Evolutionary conservation across 2,329 filamentous ascomycete species (phyloP), one percentile per base, ranked within the genome.

Genomic region (Drechslerella stenobrocha): DNA sequence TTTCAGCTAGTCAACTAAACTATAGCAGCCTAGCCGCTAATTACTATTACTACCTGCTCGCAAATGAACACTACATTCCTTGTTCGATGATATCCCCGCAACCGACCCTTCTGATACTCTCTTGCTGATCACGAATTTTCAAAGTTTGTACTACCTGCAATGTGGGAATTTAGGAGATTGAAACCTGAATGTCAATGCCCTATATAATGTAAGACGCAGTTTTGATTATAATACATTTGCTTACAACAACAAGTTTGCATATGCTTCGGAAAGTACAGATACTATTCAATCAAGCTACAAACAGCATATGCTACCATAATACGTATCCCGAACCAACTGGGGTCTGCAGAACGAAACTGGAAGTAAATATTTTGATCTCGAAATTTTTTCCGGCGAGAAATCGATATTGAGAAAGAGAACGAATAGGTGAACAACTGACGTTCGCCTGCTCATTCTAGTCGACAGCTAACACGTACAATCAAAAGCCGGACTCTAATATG

Each of bases 401-500:
- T 8, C 6, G 8, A n/a, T 22, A 4, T 32, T 13, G 30, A 23
- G n/a, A 24, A 9, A 46, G 6, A 20, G 7, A 22, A 3, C 24
- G 6, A 7, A 15, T 2, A 8, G 26, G 18, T n/a, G 5, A 34
- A 34, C 28, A 30, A 15, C 37, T 47, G 11, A 45, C 18, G 5
- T 47, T 26, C 1, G 18, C 15, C 18, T 9, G 2, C 20, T 23
- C 5, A 37, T 1, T 22, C 22, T 40, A 60, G 56, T 55, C 50
- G 34, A 55, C 56, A 45, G 53, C 13, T 18, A 70, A 71, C 50
- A 48, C 30, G 18, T 71, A 71, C 30, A 22, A 71, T 26, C 40
- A 56, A n/a, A 51, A 47, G n/a, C 66, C 52, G 11, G 70, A 71
- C 24, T 63, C 70, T 1, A 50, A 60, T 42, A 69, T 69, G 51